Evolutionary conservation across 2,329 filamentous ascomycete species (phyloP).

Genomic region (Aspergillus caelatus): DNA sequence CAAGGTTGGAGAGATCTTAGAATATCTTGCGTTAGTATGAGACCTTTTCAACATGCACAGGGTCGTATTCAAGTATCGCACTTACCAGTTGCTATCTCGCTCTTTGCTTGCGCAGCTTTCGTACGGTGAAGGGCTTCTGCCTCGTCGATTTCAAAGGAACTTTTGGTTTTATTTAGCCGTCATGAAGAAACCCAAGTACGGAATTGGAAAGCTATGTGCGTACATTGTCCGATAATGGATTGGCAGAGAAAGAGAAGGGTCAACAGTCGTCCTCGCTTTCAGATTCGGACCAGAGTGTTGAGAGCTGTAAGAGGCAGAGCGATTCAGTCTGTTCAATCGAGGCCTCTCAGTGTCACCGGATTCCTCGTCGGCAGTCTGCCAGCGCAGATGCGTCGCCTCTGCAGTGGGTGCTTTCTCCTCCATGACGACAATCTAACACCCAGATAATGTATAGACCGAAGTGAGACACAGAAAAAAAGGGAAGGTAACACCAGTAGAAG

Average conservation of each 20-base stretch:
- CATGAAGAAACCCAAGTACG: background rate
- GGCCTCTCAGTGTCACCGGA: background rate
- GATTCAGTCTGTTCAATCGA: conserved; percentile 3
- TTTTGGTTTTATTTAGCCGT: conserved; percentile 12
- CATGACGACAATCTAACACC: background rate
- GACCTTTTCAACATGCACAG: background rate
- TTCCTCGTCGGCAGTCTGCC: conserved; percentile 5
- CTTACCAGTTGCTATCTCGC: conserved; percentile 50
- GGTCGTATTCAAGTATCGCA: background rate
- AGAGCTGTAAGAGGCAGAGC: background rate
- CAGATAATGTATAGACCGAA: no score
- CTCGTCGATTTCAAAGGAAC: conserved; percentile 61
- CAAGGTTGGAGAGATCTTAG: conserved; percentile 57
- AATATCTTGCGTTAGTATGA: background rate
- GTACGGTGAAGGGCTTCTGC: conserved; percentile 51
- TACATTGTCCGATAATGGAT: conserved; percentile 37
- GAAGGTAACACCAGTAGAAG: background rate
- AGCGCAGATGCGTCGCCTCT: conserved; percentile 1
- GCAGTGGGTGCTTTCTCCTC: background rate
- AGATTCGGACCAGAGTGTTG: conserved; percentile 18
- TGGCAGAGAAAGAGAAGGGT: conserved; percentile 30
- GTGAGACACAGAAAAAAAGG: background rate
- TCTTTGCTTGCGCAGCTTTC: conserved; percentile 48
- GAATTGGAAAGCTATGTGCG: conserved; percentile 10
- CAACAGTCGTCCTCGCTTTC: conserved; percentile 19